These are phyloP conservation scores for Lentinula sp. DNA, from an alignment of 768 basidiomycete genomes.

Conservation along the genomic window DNA sequence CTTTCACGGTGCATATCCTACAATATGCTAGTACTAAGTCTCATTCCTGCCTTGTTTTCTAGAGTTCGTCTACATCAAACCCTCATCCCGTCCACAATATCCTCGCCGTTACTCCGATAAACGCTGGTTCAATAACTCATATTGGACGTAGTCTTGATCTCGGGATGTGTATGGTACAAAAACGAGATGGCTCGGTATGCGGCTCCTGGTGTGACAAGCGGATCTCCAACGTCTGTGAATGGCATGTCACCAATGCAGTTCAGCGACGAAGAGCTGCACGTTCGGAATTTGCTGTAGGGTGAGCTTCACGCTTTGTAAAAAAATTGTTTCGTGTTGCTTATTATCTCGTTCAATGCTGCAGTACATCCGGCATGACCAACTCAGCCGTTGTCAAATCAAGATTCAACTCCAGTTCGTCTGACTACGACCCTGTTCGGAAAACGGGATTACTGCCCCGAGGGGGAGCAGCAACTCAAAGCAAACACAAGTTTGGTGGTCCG, in stretches of 20 bases:
- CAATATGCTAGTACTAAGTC: neutral
- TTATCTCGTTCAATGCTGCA: conserved; percentile 17
- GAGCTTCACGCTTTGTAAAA: conserved; percentile 17
- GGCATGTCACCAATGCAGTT: conserved; percentile 80
- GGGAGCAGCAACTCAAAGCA: conserved; percentile 31
- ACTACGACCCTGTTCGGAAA: conserved; percentile 65
- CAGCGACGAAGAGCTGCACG: conserved; percentile 66
- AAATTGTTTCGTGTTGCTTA: neutral
- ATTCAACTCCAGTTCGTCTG: conserved; percentile 16
- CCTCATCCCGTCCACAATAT: conserved; percentile 80
- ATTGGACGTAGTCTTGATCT: conserved; percentile 86
- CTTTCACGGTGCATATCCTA: conserved; percentile 56
- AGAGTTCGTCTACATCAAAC: conserved; percentile 40
- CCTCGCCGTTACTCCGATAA: conserved; percentile 83
- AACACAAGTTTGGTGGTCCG: conserved; percentile 12
- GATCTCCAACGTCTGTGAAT: conserved; percentile 84
- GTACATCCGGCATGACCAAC: conserved; percentile 69
- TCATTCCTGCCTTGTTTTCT: neutral
- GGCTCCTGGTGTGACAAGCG: conserved; percentile 91
- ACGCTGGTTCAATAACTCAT: conserved; percentile 71
- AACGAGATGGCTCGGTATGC: conserved; percentile 77
- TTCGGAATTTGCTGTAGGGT: conserved; percentile 86
- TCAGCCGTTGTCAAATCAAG: conserved; percentile 40
- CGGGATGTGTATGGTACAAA: conserved; percentile 74
- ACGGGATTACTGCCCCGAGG: conserved; percentile 49